phyloP scores from a whole-genome alignment of 2,329 filamentous ascomycete genomes.

The Phoma sp. region DNA sequence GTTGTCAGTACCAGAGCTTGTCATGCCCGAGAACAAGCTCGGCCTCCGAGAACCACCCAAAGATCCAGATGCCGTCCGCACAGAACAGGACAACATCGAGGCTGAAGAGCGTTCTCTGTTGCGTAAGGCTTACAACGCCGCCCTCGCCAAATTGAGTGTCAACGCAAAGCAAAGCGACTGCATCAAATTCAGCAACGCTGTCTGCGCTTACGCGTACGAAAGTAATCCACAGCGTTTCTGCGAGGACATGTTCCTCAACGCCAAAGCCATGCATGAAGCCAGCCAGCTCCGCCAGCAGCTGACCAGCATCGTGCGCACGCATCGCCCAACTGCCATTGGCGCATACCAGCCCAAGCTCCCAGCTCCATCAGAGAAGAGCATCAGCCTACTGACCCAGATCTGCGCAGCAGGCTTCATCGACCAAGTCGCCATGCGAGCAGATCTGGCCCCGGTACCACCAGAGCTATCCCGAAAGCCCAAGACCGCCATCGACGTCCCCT shows the following conservation, averaged over 20 bases:
- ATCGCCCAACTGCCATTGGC: conserved; percentile 62
- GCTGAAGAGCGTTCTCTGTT: conserved; percentile 73
- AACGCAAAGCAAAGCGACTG: conserved; percentile 82
- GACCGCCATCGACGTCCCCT: conserved; percentile 91
- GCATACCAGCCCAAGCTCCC: conserved; percentile 59
- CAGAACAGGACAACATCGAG: conserved; percentile 71
- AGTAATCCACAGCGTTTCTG: conserved; percentile 72
- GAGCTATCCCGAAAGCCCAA: conserved; percentile 67
- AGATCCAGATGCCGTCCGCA: conserved; percentile 57
- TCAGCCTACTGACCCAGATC: conserved; percentile 87
- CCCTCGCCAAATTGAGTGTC: conserved; percentile 78
- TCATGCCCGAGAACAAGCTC: conserved; percentile 80
- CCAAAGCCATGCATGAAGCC: conserved; percentile 86
- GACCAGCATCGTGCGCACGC: conserved; percentile 76
- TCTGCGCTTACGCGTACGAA: conserved; percentile 74
- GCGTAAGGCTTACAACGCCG: conserved; percentile 70
- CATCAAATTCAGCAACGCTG: conserved; percentile 86
- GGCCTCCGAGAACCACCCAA: conserved; percentile 62
- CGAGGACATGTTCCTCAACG: conserved; percentile 80
- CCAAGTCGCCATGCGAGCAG: conserved; percentile 89
- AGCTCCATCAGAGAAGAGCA: conserved; percentile 66
- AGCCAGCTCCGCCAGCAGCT: conserved; percentile 83
- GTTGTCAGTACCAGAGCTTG: conserved; percentile 86
- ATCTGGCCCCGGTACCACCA: conserved; percentile 74
- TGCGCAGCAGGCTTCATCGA: conserved; percentile 92